These are phyloP conservation scores for Beauveria pseudobassiana DNA, from an alignment of 2,329 filamentous ascomycete species.

Conservation along the genomic window DNA sequence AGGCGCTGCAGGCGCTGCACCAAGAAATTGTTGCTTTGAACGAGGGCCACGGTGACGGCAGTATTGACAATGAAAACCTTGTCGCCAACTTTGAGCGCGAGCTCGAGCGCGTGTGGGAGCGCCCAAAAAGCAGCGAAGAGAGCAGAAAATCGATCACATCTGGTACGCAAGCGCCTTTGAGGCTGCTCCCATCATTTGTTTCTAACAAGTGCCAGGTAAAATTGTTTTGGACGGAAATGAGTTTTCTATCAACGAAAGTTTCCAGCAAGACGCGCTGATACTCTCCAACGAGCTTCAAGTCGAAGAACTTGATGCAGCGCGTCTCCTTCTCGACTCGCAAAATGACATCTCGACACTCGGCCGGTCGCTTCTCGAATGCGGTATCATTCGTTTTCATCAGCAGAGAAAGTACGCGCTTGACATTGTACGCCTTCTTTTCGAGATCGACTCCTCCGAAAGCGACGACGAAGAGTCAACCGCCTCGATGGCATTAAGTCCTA, in stretches of 20 bases:
- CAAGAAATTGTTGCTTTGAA: constrained; percentile 73
- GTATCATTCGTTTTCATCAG: constrained; percentile 82
- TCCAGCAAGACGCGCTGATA: constrained; percentile 73
- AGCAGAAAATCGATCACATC: constrained; percentile 66
- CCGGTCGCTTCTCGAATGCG: constrained; percentile 66
- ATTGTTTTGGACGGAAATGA: constrained; percentile 64
- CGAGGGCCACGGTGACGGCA: constrained; percentile 53
- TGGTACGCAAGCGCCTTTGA: constrained; percentile 34
- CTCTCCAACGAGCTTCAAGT: constrained; percentile 84
- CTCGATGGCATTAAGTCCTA: constrained; percentile 28
- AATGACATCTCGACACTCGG: constrained; percentile 62
- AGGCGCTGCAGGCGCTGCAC: constrained; percentile 75
- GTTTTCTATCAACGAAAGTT: constrained; percentile 78
- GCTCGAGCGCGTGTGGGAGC: constrained; percentile 67
- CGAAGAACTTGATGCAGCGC: constrained; percentile 79
- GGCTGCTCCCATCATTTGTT: background rate
- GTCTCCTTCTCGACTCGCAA: constrained; percentile 66
- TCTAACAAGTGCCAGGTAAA: constrained; percentile 51
- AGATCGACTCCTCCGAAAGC: constrained; percentile 49
- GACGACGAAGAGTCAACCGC: constrained; percentile 46
- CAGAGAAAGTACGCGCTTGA: constrained; percentile 77
- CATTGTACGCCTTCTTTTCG: constrained; percentile 71
- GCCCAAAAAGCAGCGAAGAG: constrained; percentile 63
- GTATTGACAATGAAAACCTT: constrained; percentile 63
- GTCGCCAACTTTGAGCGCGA: constrained; percentile 63